phyloP scores from a whole-genome alignment of 1,139 yeast genomes.

The Blastobotrys aristatus region DNA sequence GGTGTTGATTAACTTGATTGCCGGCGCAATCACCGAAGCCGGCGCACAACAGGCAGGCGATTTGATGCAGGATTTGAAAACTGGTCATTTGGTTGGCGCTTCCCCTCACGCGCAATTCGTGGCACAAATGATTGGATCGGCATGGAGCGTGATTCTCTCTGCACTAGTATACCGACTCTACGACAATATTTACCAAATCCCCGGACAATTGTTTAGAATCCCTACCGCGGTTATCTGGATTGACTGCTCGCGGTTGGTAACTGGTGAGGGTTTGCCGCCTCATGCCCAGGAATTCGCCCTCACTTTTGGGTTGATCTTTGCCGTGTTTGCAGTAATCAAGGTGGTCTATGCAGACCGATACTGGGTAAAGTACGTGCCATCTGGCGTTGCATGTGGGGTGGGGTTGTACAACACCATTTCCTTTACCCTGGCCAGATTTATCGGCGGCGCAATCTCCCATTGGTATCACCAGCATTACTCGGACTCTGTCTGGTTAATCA shows the following conservation, averaged over 20 bases:
- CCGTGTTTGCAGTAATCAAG: conserved; percentile 52
- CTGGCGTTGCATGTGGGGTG: conserved; percentile 95
- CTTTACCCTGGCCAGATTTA: conserved; percentile 85
- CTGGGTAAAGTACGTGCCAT: conserved; percentile 62
- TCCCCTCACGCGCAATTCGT: conserved; percentile 87
- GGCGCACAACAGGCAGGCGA: conserved; percentile 99
- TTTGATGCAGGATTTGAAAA: conserved; percentile 92
- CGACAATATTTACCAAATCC: conserved; percentile 76
- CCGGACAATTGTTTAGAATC: conserved; percentile 71
- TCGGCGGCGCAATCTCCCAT: conserved; percentile 74
- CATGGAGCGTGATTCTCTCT: conserved; percentile 75
- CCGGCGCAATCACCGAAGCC: conserved; percentile 97
- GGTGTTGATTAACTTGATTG: conserved; percentile 77
- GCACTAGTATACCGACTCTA: conserved; percentile 78
- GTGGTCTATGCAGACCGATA: conserved; percentile 33
- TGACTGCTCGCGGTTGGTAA: conserved; percentile 88
- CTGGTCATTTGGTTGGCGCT: conserved; percentile 89
- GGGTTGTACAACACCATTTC: conserved; percentile 94
- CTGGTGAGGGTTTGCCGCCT: conserved; percentile 87
- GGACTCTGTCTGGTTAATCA: conserved; percentile 61
- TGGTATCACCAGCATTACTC: conserved; percentile 20
- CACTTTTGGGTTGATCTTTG: conserved; percentile 64
- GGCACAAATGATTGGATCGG: conserved; percentile 84
- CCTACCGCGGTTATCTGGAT: conserved; percentile 98
- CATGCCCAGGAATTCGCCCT: conserved; percentile 63